Conservation (phyloP, 169 alveolate genomes). For the Cyclospora cayetanensis region DNA sequence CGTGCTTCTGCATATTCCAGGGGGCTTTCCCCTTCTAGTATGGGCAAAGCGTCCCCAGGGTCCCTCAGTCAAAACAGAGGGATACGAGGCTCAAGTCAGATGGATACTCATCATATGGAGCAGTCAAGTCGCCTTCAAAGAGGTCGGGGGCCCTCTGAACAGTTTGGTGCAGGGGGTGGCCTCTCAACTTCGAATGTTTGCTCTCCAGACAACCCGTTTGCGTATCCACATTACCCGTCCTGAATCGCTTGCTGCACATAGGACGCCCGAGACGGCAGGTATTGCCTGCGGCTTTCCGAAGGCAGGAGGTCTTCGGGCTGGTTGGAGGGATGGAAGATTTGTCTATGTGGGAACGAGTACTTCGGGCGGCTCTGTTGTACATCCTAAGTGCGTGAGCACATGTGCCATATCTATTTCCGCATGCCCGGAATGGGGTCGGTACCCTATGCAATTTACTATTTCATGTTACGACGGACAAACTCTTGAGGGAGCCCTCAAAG, state of each 20-base stretch:
- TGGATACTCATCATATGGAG: too few species aligned
- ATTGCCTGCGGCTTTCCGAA: not conserved
- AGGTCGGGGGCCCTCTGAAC: too few species aligned
- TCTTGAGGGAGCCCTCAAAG: too few species aligned
- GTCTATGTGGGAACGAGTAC: not conserved
- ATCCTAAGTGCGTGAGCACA: not conserved
- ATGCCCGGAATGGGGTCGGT: too few species aligned
- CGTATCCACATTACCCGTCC: conserved; percentile 54
- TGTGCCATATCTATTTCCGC: not conserved
- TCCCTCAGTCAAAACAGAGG: too few species aligned
- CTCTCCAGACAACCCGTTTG: conserved; percentile 49
- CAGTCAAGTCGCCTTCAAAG: too few species aligned
- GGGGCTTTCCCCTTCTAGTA: too few species aligned
- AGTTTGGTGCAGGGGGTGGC: conserved; percentile 8
- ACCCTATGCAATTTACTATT: too few species aligned
- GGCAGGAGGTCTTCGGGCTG: not conserved
- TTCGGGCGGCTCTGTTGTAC: not conserved
- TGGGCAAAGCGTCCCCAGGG: too few species aligned
- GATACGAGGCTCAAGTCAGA: too few species aligned
- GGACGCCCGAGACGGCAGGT: not conserved
- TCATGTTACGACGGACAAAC: too few species aligned
- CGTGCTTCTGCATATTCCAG: too few species aligned
- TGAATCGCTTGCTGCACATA: not conserved
- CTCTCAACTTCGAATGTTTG: not conserved
- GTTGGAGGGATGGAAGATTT: not conserved